Evolutionary conservation across 805 yeast species (phyloP).

Genomic region (Candida golubevii): DNA sequence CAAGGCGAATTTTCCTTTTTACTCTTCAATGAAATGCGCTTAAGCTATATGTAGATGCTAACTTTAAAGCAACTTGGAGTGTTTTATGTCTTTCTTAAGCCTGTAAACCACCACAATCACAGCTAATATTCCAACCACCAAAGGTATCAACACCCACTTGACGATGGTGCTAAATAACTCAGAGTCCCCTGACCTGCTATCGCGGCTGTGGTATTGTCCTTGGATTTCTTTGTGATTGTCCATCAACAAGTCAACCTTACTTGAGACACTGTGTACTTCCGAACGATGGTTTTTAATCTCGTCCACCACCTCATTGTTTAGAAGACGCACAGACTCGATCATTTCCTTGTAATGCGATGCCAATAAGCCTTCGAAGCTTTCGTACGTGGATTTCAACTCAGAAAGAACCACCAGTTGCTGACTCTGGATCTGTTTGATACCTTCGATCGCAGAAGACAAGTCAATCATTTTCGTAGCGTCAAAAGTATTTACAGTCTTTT

Average conservation of each 20-base stretch:
- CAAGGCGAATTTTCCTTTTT: neutral
- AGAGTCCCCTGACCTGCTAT: slow-evolving; percentile 16
- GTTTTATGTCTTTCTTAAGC: slow-evolving; percentile 59
- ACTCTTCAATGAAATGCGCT: neutral
- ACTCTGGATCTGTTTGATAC: slow-evolving; percentile 15
- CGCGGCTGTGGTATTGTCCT: slow-evolving; percentile 20
- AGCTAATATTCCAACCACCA: slow-evolving; percentile 35
- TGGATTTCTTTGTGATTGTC: slow-evolving; percentile 36
- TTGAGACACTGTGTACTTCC: slow-evolving; percentile 29
- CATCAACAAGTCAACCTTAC: slow-evolving; percentile 40
- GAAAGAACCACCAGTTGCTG: slow-evolving; percentile 18
- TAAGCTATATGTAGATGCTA: neutral
- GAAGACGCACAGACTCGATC: slow-evolving; percentile 25
- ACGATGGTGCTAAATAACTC: slow-evolving; percentile 22
- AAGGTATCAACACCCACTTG: slow-evolving; percentile 40
- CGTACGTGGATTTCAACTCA: slow-evolving; percentile 18
- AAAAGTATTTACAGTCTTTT: slow-evolving; percentile 6
- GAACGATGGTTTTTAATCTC: slow-evolving; percentile 40
- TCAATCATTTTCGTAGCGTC: slow-evolving; percentile 10
- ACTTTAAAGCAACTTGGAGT: slow-evolving; percentile 49
- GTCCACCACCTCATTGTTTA: slow-evolving; percentile 36
- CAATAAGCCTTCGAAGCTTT: slow-evolving; percentile 25
- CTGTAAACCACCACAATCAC: slow-evolving; percentile 47
- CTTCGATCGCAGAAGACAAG: slow-evolving; percentile 14
- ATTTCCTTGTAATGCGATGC: slow-evolving; percentile 31